These are phyloP conservation scores for Cucurbita argyrosperma DNA, from an alignment of 306 rosid species.

Conservation along the genomic window DNA sequence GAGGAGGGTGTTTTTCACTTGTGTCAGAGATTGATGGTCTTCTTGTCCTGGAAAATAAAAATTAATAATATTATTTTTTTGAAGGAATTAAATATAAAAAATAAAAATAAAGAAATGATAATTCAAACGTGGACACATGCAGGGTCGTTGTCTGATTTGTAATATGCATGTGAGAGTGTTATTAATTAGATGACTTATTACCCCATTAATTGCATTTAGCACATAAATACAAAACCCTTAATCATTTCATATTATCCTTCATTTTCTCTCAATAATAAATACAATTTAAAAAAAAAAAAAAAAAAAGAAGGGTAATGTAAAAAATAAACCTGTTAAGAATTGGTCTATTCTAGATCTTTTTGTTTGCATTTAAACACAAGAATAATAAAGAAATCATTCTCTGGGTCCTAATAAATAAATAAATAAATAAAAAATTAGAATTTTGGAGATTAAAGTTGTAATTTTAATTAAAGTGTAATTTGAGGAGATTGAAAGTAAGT, in stretches of 20 bases:
- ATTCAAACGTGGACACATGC: slow-evolving; percentile 2
- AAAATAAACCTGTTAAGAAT: too few species aligned
- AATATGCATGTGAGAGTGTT: slow-evolving; percentile 1
- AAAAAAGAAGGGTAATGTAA: too few species aligned
- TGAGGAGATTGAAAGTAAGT: too few species aligned
- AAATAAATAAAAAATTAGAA: too few species aligned
- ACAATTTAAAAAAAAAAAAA: too few species aligned
- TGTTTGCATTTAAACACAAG: too few species aligned
- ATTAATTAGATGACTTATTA: background rate
- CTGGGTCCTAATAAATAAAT: too few species aligned
- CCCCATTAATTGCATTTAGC: slow-evolving; percentile 12
- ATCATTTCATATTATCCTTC: background rate
- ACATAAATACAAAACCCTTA: slow-evolving; percentile 13
- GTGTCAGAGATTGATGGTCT: background rate
- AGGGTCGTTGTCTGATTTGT: slow-evolving; percentile 5
- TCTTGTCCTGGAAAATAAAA: background rate
- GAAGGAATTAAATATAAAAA: background rate
- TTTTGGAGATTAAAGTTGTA: too few species aligned
- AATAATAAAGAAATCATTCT: too few species aligned
- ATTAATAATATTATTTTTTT: background rate
- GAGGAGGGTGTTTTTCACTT: background rate
- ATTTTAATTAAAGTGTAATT: too few species aligned
- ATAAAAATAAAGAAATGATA: background rate
- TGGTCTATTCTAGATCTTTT: too few species aligned
- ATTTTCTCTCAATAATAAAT: background rate